Evolutionary conservation across 2,329 filamentous ascomycete species (phyloP), one percentile per base, ranked within the genome.

Genomic region (Hymenotorrendiella dingleyae): DNA sequence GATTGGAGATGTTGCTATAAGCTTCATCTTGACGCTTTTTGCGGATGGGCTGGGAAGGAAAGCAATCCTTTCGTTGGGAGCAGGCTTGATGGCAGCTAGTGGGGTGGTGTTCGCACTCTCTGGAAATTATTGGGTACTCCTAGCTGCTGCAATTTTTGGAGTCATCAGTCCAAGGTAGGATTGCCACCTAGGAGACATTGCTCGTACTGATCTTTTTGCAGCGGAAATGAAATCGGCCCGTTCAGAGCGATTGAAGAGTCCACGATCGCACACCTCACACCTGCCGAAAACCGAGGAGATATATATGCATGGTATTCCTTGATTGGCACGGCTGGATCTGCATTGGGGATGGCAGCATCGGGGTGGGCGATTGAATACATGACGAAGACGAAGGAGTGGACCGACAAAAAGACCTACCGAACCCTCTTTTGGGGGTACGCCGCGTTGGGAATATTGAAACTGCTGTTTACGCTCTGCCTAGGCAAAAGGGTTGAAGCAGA

Each of bases 231-330:
- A 54, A 80, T 81, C 40, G 78, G 77, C 0, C 78, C 78, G 0
- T 82, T 82, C 46, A 67, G 73, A 28, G 77, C 78, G 28, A 68
- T 82, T 21, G 78, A 82, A 54, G 78, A 82, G 60, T 77, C 73
- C 12, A 71, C 73, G 4, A 62, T 81, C 2, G 76, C 78, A 3
- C 76, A 80, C 30, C 63, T 81, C 3, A 77, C 72, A 0, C 56
- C 62, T 1, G 52, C 66, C 4, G 59, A 62, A 2, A 62, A 65
- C 3, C 61, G 76, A 33, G 67, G 70, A 43, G 76, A 81, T 53
- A 65, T 82, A 21, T 81, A 76, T 47, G 77, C 77, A 3, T 82
- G 78, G 78, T 82, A 81, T 52, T 72, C 67, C 5, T 64, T 81
- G 6, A 59, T 69, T 1, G 82, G 81, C 3, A 73, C 70, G 0